Conservation (phyloP, 129 eudicot genomes). For the Tagetes patula region DNA sequence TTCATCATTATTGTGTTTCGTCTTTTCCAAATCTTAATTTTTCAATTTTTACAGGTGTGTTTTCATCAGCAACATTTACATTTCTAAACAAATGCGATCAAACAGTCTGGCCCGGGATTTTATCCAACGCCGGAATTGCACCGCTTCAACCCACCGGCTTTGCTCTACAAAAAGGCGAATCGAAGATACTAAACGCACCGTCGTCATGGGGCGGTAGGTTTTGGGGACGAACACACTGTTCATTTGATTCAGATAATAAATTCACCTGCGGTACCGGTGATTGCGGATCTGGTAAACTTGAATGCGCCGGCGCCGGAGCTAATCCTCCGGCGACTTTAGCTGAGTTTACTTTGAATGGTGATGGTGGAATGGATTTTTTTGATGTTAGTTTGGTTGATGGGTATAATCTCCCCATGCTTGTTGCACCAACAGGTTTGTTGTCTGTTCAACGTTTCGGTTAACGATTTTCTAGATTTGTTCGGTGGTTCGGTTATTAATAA, state of each 20-base stretch:
- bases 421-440: constrained; percentile 44
- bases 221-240: constrained; percentile 81
- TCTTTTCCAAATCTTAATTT: too few species aligned
- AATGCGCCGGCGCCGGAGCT: constrained; percentile 72
- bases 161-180: constrained; percentile 51
- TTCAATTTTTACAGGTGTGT: constrained; percentile 34
- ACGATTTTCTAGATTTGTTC: too few species aligned
- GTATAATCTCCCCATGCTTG: constrained; percentile 80
- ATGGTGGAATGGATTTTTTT: constrained; percentile 62
- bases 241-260: constrained; percentile 53
- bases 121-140: constrained; percentile 75
- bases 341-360: constrained; percentile 76
- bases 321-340: constrained; percentile 80
- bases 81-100: constrained; percentile 61
- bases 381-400: constrained; percentile 95
- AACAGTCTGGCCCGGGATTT: constrained; percentile 83
- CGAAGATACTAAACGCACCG: constrained; percentile 45
- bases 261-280: constrained; percentile 81
- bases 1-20: too few species aligned
- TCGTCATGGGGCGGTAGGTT: constrained; percentile 78
- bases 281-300: constrained; percentile 70
- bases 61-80: constrained; percentile 58
- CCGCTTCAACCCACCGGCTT: constrained; percentile 68
- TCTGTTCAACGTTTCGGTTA: too few species aligned
- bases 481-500: too few species aligned